Base-by-base conservation (phyloP, 768 basidiomycete genomes). In the Amylocystis lapponica region DNA sequence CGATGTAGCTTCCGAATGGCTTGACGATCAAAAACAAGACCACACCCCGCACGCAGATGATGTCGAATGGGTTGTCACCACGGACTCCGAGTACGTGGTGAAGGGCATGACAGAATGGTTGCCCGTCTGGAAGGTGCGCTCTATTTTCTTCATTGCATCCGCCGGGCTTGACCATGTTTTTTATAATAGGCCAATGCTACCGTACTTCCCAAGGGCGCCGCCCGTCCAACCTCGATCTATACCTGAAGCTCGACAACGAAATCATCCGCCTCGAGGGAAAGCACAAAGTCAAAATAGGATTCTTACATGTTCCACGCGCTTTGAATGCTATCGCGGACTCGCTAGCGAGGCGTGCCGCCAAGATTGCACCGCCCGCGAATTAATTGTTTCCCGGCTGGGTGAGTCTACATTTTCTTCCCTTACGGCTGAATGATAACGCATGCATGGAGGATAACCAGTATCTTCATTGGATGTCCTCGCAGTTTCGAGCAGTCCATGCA, bases 71-170 rank as follows among this genome's bases (percentile, higher is more conserved):
- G 49, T 62, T 33, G 46, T 67, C 46, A 56, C 58, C 9, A 56
- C 61, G 4, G 64, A 67, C 47, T 66, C 64, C 1, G 64, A 65
- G 42, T 66, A 66, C 32, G 63, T 67, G 14, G 58, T 61, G 26
- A 56, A 53, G 30, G 66, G 63, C 3, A 63, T 66, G 36, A 63
- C 65, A 1, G 57, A 68, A 46, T 66, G 62, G 63, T 48, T 63
- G 36, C 63, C 58, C 3, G n/a, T 23, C 23, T 68, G 63, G 64
- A 59, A 60, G 56, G 63, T 60, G 27, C 16, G 51, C 44, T 11
- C 33, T 36, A 6, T 6, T 20, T 12, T 23, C 22, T 20, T 37
- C 6, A 8, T 35, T 8, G 11, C 10, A 20, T 37, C 7, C 22
- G 9, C 14, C 4, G 6, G 11, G n/a, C n/a, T 30, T 21, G 14